Base-by-base conservation (phyloP, 78 protist species). In the Dictyostelium citrinum region DNA sequence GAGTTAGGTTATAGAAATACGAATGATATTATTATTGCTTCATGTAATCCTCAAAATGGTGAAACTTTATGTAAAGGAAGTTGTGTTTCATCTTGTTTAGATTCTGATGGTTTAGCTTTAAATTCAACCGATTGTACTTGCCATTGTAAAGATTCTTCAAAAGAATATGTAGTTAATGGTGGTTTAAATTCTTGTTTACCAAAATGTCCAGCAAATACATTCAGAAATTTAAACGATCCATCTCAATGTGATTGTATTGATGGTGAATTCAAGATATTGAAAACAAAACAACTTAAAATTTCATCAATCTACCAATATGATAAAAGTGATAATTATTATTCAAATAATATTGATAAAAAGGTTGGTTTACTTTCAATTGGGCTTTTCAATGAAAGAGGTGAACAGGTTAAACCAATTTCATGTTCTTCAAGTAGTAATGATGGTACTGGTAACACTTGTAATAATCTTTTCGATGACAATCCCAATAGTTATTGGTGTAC, bases 211-310 rank as follows among this genome's bases (percentile, higher is more conserved):
- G 20, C 7, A 1, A 55, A 35, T 55, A 35, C 43, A 17, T 46
- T 51, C 35, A 80, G 84, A 80, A 27, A 49, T 17, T 20, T 16
- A 31, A 20, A 6, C 22, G 37, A 27, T 35, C 10, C 49, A 33
- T 27, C 14, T 7, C 35, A 80, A 35, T 80, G 84, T 55, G 14
- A n/a, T 31, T 80, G 84, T 58, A 22, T 80, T 11, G 84, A 80
- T 80, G 84, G 84, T 6, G 24, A 80, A 55, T 55, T 33, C 35
- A 80, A 55, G 31, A n/a, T 27, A 14, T 58, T 16, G 9, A 29
- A 29, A 33, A 29, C 75, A 7, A 80, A n/a, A n/a, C 31, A 14
- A 5, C 10, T 77, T 77, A 27, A 12, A 45, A 45, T 77, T 12
- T n/a, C 61, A 41, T 77, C 82, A 27, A 9, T 45, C 8, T 45